Evolutionary conservation across 164 flowering plant genomes (phyloP).

Genomic region (Nymphaea colorata): DNA sequence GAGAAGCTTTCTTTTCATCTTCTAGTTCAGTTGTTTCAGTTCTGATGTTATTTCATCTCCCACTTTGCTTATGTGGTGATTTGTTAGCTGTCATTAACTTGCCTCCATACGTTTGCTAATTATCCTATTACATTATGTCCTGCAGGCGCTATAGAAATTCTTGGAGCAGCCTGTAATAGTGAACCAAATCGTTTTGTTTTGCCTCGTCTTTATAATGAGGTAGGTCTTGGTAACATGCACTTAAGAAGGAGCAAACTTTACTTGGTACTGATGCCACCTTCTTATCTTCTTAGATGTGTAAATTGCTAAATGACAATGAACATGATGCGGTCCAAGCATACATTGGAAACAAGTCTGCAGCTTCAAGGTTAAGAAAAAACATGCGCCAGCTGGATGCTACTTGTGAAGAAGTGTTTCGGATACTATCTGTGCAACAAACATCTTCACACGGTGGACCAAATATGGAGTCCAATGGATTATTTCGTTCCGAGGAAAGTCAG

Average conservation of each 20-base stretch:
- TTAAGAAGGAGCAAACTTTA: background rate
- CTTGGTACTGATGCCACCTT: background rate
- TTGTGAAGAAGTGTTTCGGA: conserved; percentile 20
- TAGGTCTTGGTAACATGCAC: conserved; percentile 6
- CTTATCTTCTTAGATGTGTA: conserved; percentile 39
- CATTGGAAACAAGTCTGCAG: conserved; percentile 18
- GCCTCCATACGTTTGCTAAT: background rate
- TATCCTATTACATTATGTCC: background rate
- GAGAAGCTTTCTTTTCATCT: too few relatives aligned
- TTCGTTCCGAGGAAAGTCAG: background rate
- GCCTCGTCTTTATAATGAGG: conserved; percentile 54
- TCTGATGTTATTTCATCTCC: too few relatives aligned
- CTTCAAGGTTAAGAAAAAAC: conserved; percentile 21
- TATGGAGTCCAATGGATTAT: conserved; percentile 1
- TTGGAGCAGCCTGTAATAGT: conserved; percentile 34
- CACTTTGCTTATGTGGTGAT: too few relatives aligned
- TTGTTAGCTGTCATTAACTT: too few relatives aligned
- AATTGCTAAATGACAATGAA: conserved; percentile 22
- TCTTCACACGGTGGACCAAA: conserved; percentile 5
- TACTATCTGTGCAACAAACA: conserved; percentile 19
- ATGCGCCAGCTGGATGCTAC: conserved; percentile 26
- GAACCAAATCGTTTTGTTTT: conserved; percentile 33
- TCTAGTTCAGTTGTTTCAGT: too few relatives aligned
- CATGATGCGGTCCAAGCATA: conserved; percentile 29
- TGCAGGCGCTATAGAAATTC: conserved; percentile 18